A percentile compares a stretch with the other conserved stretches of the same genome.
These are phyloP conservation scores for Eimeria tenella DNA, from an alignment of 169 alveolate genomes.

Conservation along the genomic window DNA sequence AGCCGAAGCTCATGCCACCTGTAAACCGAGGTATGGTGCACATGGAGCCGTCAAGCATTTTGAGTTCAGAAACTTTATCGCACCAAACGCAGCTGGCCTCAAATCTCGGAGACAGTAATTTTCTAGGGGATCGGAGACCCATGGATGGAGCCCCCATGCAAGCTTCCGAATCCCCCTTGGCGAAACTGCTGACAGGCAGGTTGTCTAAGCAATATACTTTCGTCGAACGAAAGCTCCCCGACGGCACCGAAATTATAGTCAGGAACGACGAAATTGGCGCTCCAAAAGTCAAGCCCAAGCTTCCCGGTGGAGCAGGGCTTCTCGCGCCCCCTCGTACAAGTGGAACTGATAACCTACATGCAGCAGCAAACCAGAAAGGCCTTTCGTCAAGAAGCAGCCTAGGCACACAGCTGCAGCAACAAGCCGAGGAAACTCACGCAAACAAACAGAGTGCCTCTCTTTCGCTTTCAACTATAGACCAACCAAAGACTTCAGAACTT, in stretches of 20 bases:
- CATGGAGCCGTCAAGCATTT: not conserved
- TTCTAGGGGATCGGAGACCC: too few species aligned
- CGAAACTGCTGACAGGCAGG: slow-evolving; percentile 7
- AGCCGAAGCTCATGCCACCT: not conserved
- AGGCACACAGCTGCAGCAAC: not conserved
- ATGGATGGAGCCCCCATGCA: too few species aligned
- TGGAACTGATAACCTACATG: not conserved
- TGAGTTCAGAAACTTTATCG: not conserved
- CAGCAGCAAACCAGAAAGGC: not conserved
- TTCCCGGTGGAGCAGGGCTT: not conserved
- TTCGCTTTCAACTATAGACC: not conserved
- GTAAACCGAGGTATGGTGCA: not conserved
- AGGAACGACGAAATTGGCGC: slow-evolving; percentile 6
- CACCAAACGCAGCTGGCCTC: too few species aligned
- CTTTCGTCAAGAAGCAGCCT: not conserved
- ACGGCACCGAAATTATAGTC: slow-evolving; percentile 31
- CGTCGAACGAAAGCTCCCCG: slow-evolving; percentile 36
- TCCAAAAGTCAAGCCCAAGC: slow-evolving; percentile 22
- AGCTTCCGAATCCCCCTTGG: slow-evolving; percentile 16
- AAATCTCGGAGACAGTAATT: too few species aligned
- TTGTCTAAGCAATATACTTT: not conserved
- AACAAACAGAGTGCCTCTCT: not conserved
- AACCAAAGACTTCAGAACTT: not conserved
- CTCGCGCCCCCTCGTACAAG: slow-evolving; percentile 5
- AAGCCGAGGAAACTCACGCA: not conserved